Conservation (phyloP, 2,329 filamentous ascomycete species). For the Neonectria coccinea region DNA sequence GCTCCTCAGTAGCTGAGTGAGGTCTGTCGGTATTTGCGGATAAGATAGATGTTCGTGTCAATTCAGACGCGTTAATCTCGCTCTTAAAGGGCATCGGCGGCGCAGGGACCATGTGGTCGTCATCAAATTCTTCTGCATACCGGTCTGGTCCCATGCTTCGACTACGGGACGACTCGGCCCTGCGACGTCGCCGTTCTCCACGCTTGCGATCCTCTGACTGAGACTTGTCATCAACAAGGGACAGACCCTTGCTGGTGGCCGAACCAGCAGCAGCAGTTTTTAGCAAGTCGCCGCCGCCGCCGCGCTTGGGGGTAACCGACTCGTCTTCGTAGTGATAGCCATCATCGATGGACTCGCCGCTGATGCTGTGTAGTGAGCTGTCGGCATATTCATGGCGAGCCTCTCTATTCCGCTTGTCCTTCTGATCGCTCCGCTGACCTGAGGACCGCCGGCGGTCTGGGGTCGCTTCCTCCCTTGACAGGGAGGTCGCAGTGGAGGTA, state of each 20-base stretch:
- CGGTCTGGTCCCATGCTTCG: conserved; percentile 59
- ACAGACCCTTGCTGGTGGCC: conserved; percentile 52
- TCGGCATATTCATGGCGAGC: conserved; percentile 67
- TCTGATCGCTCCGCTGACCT: conserved; percentile 62
- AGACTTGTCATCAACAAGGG: conserved; percentile 53
- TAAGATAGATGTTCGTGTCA: conserved; percentile 88
- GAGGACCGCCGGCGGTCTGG: conserved; percentile 72
- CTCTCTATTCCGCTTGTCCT: conserved; percentile 63
- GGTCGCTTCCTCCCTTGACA: conserved; percentile 67
- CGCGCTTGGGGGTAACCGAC: conserved; percentile 59
- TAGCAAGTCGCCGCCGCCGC: conserved; percentile 56
- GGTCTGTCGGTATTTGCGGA: conserved; percentile 83
- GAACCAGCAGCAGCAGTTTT: conserved; percentile 61
- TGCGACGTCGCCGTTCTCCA: conserved; percentile 62
- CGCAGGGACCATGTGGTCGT: conserved; percentile 64
- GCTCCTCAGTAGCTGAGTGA: conserved; percentile 73
- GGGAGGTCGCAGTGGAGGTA: conserved; percentile 66
- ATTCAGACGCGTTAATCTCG: conserved; percentile 84
- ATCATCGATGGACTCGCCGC: conserved; percentile 60
- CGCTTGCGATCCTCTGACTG: conserved; percentile 64
- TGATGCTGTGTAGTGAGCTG: conserved; percentile 60
- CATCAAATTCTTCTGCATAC: conserved; percentile 63
- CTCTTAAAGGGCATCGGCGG: conserved; percentile 91
- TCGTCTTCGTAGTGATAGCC: conserved; percentile 53
- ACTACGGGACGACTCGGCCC: conserved; percentile 62